phyloP scores from a whole-genome alignment of 2,329 filamentous ascomycete species.

The Arthroderma sp. region DNA sequence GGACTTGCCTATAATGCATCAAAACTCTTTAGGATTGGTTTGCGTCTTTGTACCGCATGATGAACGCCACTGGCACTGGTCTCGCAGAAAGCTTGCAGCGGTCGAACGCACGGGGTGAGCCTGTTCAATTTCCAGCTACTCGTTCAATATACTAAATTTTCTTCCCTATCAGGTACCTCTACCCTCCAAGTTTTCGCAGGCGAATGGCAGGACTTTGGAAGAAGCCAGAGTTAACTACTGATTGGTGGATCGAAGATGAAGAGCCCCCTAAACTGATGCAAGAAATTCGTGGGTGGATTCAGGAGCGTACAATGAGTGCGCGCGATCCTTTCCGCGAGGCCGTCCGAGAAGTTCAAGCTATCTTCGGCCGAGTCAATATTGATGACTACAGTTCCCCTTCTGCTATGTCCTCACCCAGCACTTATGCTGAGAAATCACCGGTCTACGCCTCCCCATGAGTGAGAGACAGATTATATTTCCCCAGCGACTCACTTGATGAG shows the following conservation, averaged over 20 bases:
- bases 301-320: conserved; percentile 53
- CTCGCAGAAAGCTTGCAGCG: conserved; percentile 61
- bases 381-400: conserved; percentile 27
- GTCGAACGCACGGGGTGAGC: conserved; percentile 69
- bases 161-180: conserved; percentile 56
- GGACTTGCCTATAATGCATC: conserved; percentile 58
- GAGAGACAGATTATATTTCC: no score
- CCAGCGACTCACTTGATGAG: no score
- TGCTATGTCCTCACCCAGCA: conserved; percentile 8
- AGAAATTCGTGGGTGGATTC: conserved; percentile 66
- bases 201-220: conserved; percentile 67
- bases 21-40: conserved; percentile 63
- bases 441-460: not conserved
- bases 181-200: conserved; percentile 57
- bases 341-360: conserved; percentile 58
- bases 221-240: conserved; percentile 56
- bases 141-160: conserved; percentile 1
- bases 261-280: conserved; percentile 60
- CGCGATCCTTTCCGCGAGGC: conserved; percentile 45
- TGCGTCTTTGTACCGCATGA: conserved; percentile 70
- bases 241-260: conserved; percentile 84
- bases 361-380: conserved; percentile 54
- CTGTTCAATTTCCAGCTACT: not conserved
- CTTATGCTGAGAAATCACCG: conserved; percentile 5
- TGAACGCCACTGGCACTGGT: conserved; percentile 60